phyloP scores from a whole-genome alignment of 1,284 basidiomycete species.

The Irpex lacteus region DNA sequence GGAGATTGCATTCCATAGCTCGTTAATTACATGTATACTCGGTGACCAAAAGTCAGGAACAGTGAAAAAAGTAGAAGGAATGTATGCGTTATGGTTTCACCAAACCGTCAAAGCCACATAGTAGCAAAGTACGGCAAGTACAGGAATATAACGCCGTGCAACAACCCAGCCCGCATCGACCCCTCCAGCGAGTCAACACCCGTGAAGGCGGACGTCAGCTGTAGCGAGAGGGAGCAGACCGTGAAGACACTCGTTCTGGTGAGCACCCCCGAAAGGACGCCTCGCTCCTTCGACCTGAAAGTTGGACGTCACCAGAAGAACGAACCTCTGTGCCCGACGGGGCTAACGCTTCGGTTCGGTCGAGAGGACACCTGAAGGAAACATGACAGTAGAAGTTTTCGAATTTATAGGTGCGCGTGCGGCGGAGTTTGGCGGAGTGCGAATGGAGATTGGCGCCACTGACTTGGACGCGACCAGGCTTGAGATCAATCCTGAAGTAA shows the following conservation, averaged over 20 bases:
- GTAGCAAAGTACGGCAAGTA: conserved; percentile 70
- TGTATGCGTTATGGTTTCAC: conserved; percentile 78
- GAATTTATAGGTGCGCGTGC: conserved; percentile 22
- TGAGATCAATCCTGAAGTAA: not conserved
- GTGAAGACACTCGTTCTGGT: conserved; percentile 55
- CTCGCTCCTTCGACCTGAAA: conserved; percentile 76
- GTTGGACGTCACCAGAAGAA: conserved; percentile 38
- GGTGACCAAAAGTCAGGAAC: not conserved
- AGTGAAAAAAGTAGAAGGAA: not conserved
- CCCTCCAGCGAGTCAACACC: conserved; percentile 52
- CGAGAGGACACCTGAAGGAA: conserved; percentile 34
- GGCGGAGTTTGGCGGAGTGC: conserved; percentile 23
- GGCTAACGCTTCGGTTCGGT: conserved; percentile 38
- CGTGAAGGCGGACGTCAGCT: conserved; percentile 37
- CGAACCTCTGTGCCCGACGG: conserved; percentile 26
- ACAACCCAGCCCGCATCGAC: conserved; percentile 31
- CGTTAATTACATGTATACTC: not conserved
- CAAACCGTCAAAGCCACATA: conserved; percentile 77
- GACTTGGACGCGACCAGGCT: conserved; percentile 27
- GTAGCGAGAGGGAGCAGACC: conserved; percentile 28
- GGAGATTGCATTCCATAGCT: not conserved
- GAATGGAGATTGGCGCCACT: conserved; percentile 17
- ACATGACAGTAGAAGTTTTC: conserved; percentile 15
- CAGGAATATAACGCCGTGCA: conserved; percentile 72
- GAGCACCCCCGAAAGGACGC: conserved; percentile 54